phyloP scores from a whole-genome alignment of 2,329 filamentous ascomycete genomes.

The Penicillium vulpinum region DNA sequence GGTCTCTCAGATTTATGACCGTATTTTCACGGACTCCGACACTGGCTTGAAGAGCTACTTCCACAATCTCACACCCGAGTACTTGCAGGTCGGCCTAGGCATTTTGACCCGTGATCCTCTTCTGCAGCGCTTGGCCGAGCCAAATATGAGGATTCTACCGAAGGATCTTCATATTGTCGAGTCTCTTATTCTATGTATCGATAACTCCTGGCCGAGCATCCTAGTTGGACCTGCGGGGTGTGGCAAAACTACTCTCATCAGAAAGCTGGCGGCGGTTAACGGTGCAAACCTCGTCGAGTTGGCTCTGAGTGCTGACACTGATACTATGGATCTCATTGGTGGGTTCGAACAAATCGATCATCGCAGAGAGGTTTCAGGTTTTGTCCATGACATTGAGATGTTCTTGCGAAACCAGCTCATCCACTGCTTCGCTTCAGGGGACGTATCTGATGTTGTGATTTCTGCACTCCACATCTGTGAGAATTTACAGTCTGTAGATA shows the following conservation, averaged over 20 bases:
- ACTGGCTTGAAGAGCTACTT: conserved; percentile 61
- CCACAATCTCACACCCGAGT: conserved; percentile 65
- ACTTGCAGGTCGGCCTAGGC: conserved; percentile 79
- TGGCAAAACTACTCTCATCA: conserved; percentile 80
- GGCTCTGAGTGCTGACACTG: conserved; percentile 89
- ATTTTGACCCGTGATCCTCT: conserved; percentile 61
- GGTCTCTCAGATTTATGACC: conserved; percentile 65
- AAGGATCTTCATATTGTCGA: conserved; percentile 69
- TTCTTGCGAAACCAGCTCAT: conserved; percentile 51
- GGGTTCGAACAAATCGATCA: conserved; percentile 95
- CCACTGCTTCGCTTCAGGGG: conserved; percentile 27
- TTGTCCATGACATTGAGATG: conserved; percentile 54
- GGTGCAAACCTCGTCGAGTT: conserved; percentile 79
- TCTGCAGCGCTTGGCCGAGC: conserved; percentile 37
- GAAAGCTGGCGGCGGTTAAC: conserved; percentile 74
- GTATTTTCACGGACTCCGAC: conserved; percentile 59
- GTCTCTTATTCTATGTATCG: conserved; percentile 81
- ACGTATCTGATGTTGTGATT: conserved; percentile 21
- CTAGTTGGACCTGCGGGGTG: conserved; percentile 80
- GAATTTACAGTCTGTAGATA: conserved; percentile 29
- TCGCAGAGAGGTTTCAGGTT: conserved; percentile 67
- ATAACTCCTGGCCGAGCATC: conserved; percentile 85
- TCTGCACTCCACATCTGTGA: conserved; percentile 36
- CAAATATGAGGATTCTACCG: conserved; percentile 38
- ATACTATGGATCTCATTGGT: conserved; percentile 95